These are phyloP conservation scores for Meyerozyma guilliermondii DNA, from an alignment of 1,139 yeast species.

Conservation along the genomic window DNA sequence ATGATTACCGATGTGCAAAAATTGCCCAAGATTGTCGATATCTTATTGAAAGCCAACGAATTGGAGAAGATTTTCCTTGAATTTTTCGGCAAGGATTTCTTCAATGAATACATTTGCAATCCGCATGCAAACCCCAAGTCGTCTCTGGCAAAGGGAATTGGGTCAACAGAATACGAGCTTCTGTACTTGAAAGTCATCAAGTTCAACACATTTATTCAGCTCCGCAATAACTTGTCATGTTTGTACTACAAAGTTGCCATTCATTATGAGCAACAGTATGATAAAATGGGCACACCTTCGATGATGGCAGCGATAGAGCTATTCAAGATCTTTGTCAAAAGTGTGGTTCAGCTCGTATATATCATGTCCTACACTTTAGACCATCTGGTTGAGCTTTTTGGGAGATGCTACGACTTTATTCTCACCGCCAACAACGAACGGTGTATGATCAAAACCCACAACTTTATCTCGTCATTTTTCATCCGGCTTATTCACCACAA, in stretches of 20 bases:
- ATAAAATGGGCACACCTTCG: constrained; percentile 25
- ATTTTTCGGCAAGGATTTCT: constrained; percentile 41
- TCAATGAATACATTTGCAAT: constrained; percentile 34
- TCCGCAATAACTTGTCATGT: constrained; percentile 40
- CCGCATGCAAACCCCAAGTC: constrained; percentile 21
- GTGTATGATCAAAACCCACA: constrained; percentile 41
- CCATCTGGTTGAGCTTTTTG: constrained; percentile 40
- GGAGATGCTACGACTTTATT: constrained; percentile 35
- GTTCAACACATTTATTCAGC: constrained; percentile 31
- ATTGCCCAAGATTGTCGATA: constrained; percentile 34
- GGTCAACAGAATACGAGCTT: constrained; percentile 9
- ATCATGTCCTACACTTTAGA: constrained; percentile 44
- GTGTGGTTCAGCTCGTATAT: constrained; percentile 41
- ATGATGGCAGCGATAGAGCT: constrained; percentile 41
- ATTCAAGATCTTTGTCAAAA: constrained; percentile 38
- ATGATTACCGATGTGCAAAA: constrained; percentile 25
- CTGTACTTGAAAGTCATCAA: constrained; percentile 28
- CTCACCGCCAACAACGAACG: constrained; percentile 38
- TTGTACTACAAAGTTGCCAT: constrained; percentile 40
- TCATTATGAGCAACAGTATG: constrained; percentile 35
- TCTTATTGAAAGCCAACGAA: constrained; percentile 33
- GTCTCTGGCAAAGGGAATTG: constrained; percentile 5
- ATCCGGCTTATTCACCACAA: constrained; percentile 39
- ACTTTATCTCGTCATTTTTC: constrained; percentile 37
- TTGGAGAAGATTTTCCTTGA: constrained; percentile 34